A percentile compares a stretch with the other conserved stretches of the same genome.
phyloP scores from a whole-genome alignment of 495 filamentous ascomycete species.

The Penicillium steckii region DNA sequence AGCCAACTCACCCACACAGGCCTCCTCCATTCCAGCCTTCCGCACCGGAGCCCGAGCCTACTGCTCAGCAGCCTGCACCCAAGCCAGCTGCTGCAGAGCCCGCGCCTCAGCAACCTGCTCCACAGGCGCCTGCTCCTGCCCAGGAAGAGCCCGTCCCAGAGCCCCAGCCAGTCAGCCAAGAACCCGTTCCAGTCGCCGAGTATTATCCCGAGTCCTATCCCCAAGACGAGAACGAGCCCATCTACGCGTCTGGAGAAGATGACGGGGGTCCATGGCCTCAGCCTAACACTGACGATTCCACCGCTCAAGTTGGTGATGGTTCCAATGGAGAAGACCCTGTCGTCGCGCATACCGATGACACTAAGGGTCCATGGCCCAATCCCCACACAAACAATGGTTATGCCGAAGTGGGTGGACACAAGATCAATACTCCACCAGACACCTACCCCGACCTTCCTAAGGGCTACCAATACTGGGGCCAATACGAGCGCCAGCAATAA shows the following conservation, averaged over 20 bases:
- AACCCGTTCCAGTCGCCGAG: neutral
- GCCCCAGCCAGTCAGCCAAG: neutral
- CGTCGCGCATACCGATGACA: slow-evolving; percentile 7
- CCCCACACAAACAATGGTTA: slow-evolving; percentile 12
- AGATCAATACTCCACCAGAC: slow-evolving; percentile 11
- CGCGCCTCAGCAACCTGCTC: neutral
- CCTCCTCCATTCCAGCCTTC: slow-evolving; percentile 1
- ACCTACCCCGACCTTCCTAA: slow-evolving; percentile 12
- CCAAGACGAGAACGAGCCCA: slow-evolving; percentile 5
- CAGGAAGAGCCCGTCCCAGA: neutral
- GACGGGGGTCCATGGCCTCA: slow-evolving; percentile 9
- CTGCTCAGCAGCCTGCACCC: neutral
- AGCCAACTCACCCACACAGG: neutral
- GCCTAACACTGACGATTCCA: slow-evolving; percentile 3
- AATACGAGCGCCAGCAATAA: slow-evolving; percentile 12
- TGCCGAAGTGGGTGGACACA: slow-evolving; percentile 7
- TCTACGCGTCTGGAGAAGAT: slow-evolving; percentile 9
- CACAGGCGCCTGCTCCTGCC: slow-evolving; percentile 8
- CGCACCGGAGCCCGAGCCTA: neutral
- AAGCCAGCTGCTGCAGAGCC: neutral
- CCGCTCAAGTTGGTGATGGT: slow-evolving; percentile 11
- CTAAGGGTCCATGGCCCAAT: slow-evolving; percentile 16
- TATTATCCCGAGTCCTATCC: slow-evolving; percentile 16
- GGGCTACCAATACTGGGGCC: slow-evolving; percentile 18
- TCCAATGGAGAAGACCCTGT: slow-evolving; percentile 6